Evolutionary conservation across 306 rosid species (phyloP), one percentile per base, ranked within the genome.

Genomic region (Sicyos edulis): DNA sequence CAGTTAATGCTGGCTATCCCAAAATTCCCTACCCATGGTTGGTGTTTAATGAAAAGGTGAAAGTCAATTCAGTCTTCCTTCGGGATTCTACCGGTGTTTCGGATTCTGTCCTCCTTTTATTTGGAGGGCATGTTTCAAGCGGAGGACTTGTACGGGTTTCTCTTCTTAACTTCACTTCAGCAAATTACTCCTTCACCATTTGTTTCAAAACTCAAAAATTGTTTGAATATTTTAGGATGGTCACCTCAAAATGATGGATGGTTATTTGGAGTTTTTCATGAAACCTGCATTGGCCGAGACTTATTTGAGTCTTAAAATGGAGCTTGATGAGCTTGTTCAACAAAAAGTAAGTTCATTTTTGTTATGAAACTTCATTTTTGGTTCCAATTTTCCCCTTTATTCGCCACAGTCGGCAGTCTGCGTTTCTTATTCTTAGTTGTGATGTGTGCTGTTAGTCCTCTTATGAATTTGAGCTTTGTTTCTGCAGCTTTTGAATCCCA

Each of bases 11-110:
- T 15, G 82, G 81, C 69, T 86, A 81, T 80, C 82, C 89, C 54
- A 87, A 79, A 84, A 95, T 95, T 86, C 89, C 96, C 24, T 88
- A 87, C 82, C 96, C 99, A 24, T 95, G 99, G 99, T 85, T 95
- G 42, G 91, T 95, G 78, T 95, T 95, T 71, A 95, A 95, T 3
- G 99, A 91, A 83, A 93, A 91, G 84, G 81, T 93, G 70, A 93
- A 93, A 85, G 97, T 93, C 79, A 91, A 93, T 79, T 88, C 97
- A 14, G 95, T 93, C 77, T 91, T 91, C 62, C 87, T 93, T 60
- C 96, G 99, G 53, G 99, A 93, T 78, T 93, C 99, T 54, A 89
- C 97, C 10, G 99, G 85, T 20, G 82, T 95, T 42, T 83, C 97
- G 24, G 99, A 91, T 80, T 89, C 97, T 50, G 75, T 83, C 76